phyloP scores from a whole-genome alignment of 179 eudicot genomes.

The Monotropa hypopitys region DNA sequence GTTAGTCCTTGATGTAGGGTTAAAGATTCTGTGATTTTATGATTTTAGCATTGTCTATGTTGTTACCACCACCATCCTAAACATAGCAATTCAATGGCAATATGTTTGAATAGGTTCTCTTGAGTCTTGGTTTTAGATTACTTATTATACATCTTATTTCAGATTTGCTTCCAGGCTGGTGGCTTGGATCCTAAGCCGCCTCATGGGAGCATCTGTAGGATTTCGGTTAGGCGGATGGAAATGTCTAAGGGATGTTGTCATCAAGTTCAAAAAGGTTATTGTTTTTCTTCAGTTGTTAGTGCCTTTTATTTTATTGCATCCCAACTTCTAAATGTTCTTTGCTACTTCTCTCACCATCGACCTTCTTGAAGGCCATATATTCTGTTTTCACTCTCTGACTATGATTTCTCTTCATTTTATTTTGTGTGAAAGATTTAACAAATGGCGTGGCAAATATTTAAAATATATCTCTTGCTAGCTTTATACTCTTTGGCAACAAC shows the following conservation, averaged over 20 bases:
- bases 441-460: not conserved
- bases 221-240: conserved; percentile 95
- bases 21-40: not conserved
- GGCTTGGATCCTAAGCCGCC: conserved; percentile 78
- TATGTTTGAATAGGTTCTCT: not conserved
- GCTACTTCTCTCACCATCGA: not conserved
- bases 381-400: not conserved
- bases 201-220: conserved; percentile 73
- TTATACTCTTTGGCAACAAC: not conserved
- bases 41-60: not conserved
- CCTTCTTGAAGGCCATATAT: not conserved
- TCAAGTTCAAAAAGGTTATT: conserved; percentile 79
- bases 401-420: not conserved
- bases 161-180: conserved; percentile 83
- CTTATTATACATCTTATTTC: conserved; percentile 10
- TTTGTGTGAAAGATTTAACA: not conserved
- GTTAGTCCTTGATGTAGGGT: not conserved
- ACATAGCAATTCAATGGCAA: not conserved
- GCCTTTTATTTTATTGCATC: not conserved
- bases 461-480: not conserved
- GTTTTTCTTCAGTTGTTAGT: conserved; percentile 7
- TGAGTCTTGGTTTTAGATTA: not conserved
- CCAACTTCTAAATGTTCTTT: not conserved
- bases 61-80: not conserved
- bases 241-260: conserved; percentile 77